phyloP scores from a whole-genome alignment of 192 early-diverging fungal species.

The Gorgonomyces haynaldii region DNA sequence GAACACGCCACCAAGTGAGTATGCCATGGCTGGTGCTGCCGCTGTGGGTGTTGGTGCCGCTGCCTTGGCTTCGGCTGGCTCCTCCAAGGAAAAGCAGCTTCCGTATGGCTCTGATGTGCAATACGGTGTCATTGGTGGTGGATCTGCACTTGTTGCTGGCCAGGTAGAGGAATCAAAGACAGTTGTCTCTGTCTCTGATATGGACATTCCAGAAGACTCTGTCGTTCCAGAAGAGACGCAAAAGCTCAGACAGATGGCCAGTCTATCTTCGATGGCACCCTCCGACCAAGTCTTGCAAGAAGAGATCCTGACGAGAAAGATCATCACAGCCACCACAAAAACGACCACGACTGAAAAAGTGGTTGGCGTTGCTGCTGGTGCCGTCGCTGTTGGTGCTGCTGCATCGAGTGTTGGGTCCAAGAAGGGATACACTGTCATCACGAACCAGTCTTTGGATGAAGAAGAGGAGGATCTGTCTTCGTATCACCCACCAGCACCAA shows the following conservation, averaged over 20 bases:
- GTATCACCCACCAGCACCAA: constrained; percentile 34
- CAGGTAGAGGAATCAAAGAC: not conserved
- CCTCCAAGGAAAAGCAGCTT: not conserved
- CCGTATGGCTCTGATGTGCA: too few relatives aligned
- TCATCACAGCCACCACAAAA: not conserved
- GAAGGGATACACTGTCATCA: not conserved
- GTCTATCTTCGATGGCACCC: not conserved
- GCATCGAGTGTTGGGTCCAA: not conserved
- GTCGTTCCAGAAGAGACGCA: constrained; percentile 5
- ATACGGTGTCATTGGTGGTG: not conserved
- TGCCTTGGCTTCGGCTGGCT: not conserved
- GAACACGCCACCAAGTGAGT: not conserved
- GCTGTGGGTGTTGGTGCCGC: constrained; percentile 4
- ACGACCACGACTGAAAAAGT: not conserved
- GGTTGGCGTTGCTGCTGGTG: not conserved
- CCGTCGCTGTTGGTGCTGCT: not conserved
- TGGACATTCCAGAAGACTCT: not conserved
- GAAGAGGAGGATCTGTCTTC: constrained; percentile 30
- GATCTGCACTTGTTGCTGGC: not conserved
- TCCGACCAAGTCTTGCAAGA: not conserved
- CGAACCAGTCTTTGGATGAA: constrained; percentile 16
- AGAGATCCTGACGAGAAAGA: not conserved
- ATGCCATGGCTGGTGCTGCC: not conserved
- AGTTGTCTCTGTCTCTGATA: not conserved
- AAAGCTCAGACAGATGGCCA: not conserved